Percentiles rank a stretch among this genome's conserved stretches.
phyloP scores from a whole-genome alignment of 495 filamentous ascomycete genomes.

The Neurospora tetrasperma region DNA sequence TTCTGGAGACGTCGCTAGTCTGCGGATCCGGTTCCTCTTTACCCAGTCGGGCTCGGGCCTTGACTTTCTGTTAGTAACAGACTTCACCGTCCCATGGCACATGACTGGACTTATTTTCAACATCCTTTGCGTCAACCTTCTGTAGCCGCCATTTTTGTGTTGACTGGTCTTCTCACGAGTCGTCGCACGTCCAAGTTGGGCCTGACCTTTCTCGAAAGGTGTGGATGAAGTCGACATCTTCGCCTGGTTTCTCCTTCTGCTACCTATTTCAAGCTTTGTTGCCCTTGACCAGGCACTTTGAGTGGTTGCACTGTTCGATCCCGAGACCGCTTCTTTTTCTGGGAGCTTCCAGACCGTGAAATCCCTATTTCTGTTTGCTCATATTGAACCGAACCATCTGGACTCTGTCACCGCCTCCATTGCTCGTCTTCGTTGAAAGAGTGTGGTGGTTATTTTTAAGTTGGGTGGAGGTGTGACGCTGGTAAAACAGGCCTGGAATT shows the following conservation, averaged over 20 bases:
- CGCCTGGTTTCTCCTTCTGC: not conserved
- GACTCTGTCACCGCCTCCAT: not conserved
- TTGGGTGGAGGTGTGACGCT: not conserved
- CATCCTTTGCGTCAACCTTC: not conserved
- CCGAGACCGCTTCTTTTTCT: not conserved
- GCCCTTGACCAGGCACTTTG: not conserved
- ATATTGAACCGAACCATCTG: not conserved
- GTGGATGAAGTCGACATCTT: not conserved
- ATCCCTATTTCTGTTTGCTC: not conserved
- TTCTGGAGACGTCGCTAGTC: slow-evolving; percentile 4
- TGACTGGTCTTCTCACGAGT: not conserved
- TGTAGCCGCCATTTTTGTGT: not conserved
- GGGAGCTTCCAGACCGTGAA: not conserved
- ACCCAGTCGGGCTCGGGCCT: slow-evolving; percentile 19
- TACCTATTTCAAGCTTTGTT: not conserved
- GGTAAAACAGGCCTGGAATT: not conserved
- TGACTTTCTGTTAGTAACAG: slow-evolving; percentile 25
- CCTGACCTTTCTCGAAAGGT: not conserved
- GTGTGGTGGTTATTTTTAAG: not conserved
- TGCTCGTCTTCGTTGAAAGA: not conserved
- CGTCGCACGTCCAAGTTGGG: not conserved
- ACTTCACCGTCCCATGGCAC: slow-evolving; percentile 10
- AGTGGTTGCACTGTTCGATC: not conserved
- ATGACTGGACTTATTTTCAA: slow-evolving; percentile 11
- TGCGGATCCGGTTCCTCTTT: slow-evolving; percentile 13